phyloP scores from a whole-genome alignment of 345 rosid species.

The Odontarrhena argentea region DNA sequence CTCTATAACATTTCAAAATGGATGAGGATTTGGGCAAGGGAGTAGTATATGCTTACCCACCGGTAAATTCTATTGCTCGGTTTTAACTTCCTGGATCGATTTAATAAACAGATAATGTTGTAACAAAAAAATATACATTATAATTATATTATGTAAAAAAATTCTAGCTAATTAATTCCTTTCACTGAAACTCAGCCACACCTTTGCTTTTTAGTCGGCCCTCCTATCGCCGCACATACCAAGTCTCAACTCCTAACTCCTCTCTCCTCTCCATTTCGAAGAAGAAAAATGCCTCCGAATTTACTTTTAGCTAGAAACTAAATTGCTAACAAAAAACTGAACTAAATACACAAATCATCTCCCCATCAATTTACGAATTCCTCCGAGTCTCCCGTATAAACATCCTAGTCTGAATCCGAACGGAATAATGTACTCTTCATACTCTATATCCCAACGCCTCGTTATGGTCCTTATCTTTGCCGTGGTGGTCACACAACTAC shows the following conservation, averaged over 20 bases:
- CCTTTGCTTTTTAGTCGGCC: background rate
- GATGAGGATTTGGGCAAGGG: too few species aligned
- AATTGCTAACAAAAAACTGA: conserved; percentile 6
- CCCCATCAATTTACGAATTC: background rate
- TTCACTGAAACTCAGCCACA: background rate
- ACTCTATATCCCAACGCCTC: background rate
- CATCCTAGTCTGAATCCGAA: background rate
- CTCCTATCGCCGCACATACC: conserved; percentile 16
- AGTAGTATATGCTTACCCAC: too few species aligned
- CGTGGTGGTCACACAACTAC: conserved; percentile 19
- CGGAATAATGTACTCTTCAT: conserved; percentile 6
- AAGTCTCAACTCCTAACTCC: background rate
- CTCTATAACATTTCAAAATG: too few species aligned
- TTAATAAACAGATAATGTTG: too few species aligned
- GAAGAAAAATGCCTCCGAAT: too few species aligned
- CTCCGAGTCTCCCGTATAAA: conserved; percentile 8
- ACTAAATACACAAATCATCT: background rate
- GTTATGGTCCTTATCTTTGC: background rate
- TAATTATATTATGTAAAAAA: too few species aligned
- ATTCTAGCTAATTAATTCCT: too few species aligned
- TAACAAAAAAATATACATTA: too few species aligned
- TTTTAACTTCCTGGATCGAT: too few species aligned
- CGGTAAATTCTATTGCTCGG: too few species aligned
- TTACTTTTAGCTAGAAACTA: background rate
- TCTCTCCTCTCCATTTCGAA: conserved; percentile 23